Evolutionary conservation across 208 protist species (phyloP), one percentile per base, ranked within the genome.

Genomic region (Crithidia expoeki): DNA sequence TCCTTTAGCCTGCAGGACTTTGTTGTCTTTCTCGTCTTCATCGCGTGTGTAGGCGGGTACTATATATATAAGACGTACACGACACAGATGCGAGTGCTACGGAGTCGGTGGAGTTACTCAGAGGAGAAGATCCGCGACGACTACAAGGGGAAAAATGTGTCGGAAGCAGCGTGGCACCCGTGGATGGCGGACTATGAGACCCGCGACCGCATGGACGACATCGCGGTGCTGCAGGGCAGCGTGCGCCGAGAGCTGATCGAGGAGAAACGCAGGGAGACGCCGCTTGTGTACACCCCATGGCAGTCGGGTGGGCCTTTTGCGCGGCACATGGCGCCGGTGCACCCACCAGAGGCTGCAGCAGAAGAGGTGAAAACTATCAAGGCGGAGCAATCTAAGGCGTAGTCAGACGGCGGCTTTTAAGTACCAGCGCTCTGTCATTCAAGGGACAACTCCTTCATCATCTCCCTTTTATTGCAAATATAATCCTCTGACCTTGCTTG

Each of bases 41-140:
- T 91, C 19, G 36, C 62, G 21, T 67, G 77, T 44, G 69, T 74
- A 4, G 51, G 72, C 2, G 36, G 59, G 25, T 94, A 90, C 59
- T 96, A 94, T 67, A 25, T 90, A 21, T 93, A 93, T 49, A 76
- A 74, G 16, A 81, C 86, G 0, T 85, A 79, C 65, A 71, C 73
- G 14, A 94, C 85, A 5, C 89, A 94, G 49, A 80, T 86, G 76
- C 80, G 76, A 2, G 65, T 94, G 16, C 49, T 93, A 2, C 62
- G 68, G 17, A 89, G 88, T 21, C 79, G 88, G 6, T 94, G 87
- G 88, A 93, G 89, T 68, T 92, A 89, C 74, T 92, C 92, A 51
- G 83, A 89, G 52, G 83, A 89, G n/a, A 49, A 81, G 30, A 66
- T 92, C 27, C 42, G 49, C 23, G 56, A 63, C 34, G 87, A 90